Conservation (phyloP, 495 filamentous ascomycete genomes). For the Podospora comata region DNA sequence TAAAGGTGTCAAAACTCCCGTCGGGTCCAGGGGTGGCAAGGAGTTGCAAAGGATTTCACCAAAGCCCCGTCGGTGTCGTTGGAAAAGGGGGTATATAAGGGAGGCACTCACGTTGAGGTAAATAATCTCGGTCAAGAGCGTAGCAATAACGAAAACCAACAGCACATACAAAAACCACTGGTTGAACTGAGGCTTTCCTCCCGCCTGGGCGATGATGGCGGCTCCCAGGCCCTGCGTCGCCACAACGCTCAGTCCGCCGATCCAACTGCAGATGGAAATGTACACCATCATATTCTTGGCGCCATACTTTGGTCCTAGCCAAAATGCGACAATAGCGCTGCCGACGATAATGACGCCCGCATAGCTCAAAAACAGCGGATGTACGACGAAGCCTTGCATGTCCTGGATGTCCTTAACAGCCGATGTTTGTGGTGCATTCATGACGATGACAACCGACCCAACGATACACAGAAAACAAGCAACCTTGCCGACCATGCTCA, state of each 20-base stretch:
- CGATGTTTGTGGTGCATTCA: slow-evolving; percentile 86
- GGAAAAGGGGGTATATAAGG: background rate
- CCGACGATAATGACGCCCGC: slow-evolving; percentile 79
- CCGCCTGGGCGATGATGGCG: slow-evolving; percentile 82
- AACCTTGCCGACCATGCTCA: slow-evolving; percentile 94
- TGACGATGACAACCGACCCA: slow-evolving; percentile 85
- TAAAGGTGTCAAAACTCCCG: slow-evolving; percentile 20
- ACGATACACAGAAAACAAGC: slow-evolving; percentile 94
- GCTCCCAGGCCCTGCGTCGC: slow-evolving; percentile 91
- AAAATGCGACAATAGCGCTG: slow-evolving; percentile 68
- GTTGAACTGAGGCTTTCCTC: slow-evolving; percentile 82
- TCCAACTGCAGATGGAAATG: slow-evolving; percentile 88
- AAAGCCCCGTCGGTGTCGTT: no score
- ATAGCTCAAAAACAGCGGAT: slow-evolving; percentile 83
- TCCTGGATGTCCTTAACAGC: slow-evolving; percentile 87
- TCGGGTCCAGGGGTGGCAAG: background rate
- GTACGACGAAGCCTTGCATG: slow-evolving; percentile 84
- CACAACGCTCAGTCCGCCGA: slow-evolving; percentile 93
- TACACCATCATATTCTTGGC: slow-evolving; percentile 98
- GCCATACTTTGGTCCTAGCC: slow-evolving; percentile 84
- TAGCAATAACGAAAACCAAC: slow-evolving; percentile 83
- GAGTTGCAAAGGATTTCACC: no score
- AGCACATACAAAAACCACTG: slow-evolving; percentile 96
- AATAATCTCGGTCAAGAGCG: slow-evolving; percentile 88
- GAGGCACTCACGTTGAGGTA: slow-evolving; percentile 78